Percentiles rank a stretch among this genome's conserved stretches.
phyloP scores from a whole-genome alignment of 2,329 filamentous ascomycete species.

The Scortechinia acanthostroma region DNA sequence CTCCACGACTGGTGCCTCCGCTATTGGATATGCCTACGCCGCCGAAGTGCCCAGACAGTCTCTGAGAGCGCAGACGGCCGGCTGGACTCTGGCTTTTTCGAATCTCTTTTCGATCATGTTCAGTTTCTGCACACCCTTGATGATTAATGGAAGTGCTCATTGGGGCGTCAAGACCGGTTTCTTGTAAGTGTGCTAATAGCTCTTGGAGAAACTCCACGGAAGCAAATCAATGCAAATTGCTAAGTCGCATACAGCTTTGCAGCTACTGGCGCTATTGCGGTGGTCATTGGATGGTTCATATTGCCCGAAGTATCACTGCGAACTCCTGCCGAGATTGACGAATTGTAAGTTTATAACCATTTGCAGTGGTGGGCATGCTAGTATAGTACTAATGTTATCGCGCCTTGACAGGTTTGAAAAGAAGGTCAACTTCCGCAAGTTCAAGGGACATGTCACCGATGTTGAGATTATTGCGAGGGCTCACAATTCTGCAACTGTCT shows the following conservation, averaged over 20 bases:
- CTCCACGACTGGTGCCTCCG: slow-evolving; percentile 28
- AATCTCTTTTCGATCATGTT: slow-evolving; percentile 32
- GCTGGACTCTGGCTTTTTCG: slow-evolving; percentile 21
- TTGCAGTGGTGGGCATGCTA: too few relatives aligned
- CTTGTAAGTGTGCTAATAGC: slow-evolving; percentile 25
- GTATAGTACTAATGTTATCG: too few relatives aligned
- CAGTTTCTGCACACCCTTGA: slow-evolving; percentile 31
- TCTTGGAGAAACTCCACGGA: neutral
- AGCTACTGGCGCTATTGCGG: slow-evolving; percentile 17
- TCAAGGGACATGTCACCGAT: slow-evolving; percentile 19
- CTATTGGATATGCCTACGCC: slow-evolving; percentile 31
- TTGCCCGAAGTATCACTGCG: slow-evolving; percentile 22
- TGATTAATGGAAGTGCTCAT: slow-evolving; percentile 27
- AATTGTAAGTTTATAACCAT: slow-evolving; percentile 18
- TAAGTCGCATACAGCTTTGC: slow-evolving; percentile 16
- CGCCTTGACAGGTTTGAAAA: slow-evolving; percentile 12
- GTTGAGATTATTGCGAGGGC: slow-evolving; percentile 12
- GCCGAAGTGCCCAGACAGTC: slow-evolving; percentile 29
- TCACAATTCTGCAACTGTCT: neutral
- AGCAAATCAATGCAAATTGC: neutral
- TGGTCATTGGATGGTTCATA: slow-evolving; percentile 23
- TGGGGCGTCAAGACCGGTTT: slow-evolving; percentile 36
- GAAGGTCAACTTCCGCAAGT: slow-evolving; percentile 17
- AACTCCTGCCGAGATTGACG: slow-evolving; percentile 25
- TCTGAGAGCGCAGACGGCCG: slow-evolving; percentile 26